phyloP scores from a whole-genome alignment of 2,329 filamentous ascomycete species.

The Gaeumannomyces tritici region DNA sequence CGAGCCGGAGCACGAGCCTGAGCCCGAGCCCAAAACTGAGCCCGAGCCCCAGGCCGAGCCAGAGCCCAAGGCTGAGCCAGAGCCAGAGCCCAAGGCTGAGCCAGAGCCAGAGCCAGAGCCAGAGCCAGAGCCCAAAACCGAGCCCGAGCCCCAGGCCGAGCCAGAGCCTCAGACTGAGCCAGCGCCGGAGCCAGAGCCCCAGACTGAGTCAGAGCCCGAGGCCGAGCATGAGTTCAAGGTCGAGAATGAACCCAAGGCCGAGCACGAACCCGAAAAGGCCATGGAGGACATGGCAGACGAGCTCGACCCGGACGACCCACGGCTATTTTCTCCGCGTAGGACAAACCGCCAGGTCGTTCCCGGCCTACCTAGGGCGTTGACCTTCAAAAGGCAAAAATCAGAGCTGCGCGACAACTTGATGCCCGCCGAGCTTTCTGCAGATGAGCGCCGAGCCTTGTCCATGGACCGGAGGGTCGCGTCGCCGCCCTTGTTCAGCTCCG shows the following conservation, averaged over 20 bases:
- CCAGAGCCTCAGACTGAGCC: no score
- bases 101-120: background rate
- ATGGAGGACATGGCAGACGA: constrained; percentile 11
- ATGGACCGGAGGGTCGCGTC: constrained; percentile 39
- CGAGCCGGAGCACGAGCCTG: no score
- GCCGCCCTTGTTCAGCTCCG: constrained; percentile 23
- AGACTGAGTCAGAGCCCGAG: constrained; percentile 12
- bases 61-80: constrained; percentile 18
- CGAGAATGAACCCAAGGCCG: background rate
- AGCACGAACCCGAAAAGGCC: constrained; percentile 27
- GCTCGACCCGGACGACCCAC: constrained; percentile 18
- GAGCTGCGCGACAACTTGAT: constrained; percentile 67
- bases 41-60: constrained; percentile 21
- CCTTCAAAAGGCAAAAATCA: constrained; percentile 74
- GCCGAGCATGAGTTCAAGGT: background rate
- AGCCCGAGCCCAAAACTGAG: constrained; percentile 12
- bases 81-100: constrained; percentile 17
- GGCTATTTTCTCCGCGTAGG: constrained; percentile 28
- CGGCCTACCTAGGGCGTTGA: constrained; percentile 65
- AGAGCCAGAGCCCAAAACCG: background rate
- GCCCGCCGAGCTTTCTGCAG: constrained; percentile 50
- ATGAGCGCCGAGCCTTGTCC: constrained; percentile 64
- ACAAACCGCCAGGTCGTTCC: constrained; percentile 59
- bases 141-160: background rate
- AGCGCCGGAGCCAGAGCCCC: background rate